A percentile compares a stretch with the other conserved stretches of the same genome.
phyloP scores from a whole-genome alignment of 306 rosid genomes.

The Gynostemma pentaphyllum region DNA sequence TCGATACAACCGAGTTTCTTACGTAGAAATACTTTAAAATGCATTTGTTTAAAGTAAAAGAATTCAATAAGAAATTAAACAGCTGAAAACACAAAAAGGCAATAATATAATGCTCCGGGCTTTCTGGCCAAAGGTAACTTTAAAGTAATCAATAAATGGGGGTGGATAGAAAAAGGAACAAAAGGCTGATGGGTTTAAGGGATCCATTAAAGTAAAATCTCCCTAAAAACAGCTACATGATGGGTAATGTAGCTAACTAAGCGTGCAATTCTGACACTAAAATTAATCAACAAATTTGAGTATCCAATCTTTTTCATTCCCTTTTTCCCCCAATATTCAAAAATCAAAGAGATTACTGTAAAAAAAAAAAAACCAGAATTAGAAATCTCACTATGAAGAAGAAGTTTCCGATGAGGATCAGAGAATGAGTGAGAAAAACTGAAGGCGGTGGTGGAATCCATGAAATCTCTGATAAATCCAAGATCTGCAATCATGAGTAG shows the following conservation, averaged over 20 bases:
- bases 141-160: conserved; percentile 2
- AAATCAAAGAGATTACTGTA: background rate
- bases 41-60: background rate
- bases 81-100: conserved; percentile 9
- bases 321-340: background rate
- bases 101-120: conserved; percentile 7
- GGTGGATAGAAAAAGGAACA: conserved; percentile 12
- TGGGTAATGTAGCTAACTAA: background rate
- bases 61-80: background rate
- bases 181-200: background rate
- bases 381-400: conserved; percentile 8
- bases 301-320: conserved; percentile 2
- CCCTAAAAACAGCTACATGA: conserved; percentile 10
- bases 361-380: background rate
- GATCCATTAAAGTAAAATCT: conserved; percentile 9
- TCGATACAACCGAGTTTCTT: too few species aligned
- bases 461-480: background rate
- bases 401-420: conserved; percentile 57
- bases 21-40: too few species aligned
- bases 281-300: background rate
- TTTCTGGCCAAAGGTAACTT: conserved; percentile 11
- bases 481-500: conserved; percentile 19
- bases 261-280: conserved; percentile 33
- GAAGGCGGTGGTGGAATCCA: background rate
- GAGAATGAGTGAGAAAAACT: conserved; percentile 1